These are phyloP conservation scores for Nakazawaea ishiwadae DNA, from an alignment of 805 yeast genomes.

Conservation along the genomic window DNA sequence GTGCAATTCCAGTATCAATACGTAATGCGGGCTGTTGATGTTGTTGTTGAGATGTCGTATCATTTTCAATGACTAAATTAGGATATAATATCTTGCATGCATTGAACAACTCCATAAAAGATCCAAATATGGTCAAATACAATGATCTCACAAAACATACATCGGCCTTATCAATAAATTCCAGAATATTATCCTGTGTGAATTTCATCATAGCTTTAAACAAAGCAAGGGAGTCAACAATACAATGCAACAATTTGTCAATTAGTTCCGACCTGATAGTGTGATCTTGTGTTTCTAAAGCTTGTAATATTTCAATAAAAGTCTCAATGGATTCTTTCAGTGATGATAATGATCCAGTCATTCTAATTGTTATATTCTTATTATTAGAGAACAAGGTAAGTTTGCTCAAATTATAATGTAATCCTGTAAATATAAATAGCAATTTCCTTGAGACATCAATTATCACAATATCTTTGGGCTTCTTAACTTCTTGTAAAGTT, in stretches of 20 bases:
- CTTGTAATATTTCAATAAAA: constrained; percentile 52
- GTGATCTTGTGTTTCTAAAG: constrained; percentile 40
- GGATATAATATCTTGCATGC: constrained; percentile 48
- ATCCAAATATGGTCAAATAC: constrained; percentile 54
- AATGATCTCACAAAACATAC: constrained; percentile 62
- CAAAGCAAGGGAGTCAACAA: constrained; percentile 34
- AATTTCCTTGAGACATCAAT: constrained; percentile 55
- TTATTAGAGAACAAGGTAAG: constrained; percentile 56
- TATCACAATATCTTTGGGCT: constrained; percentile 10
- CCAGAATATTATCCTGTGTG: constrained; percentile 41
- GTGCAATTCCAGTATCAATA: constrained; percentile 12
- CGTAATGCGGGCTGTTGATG: constrained; percentile 14
- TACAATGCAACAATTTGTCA: constrained; percentile 26
- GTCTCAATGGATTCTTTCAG: constrained; percentile 53
- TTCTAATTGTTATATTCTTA: constrained; percentile 47
- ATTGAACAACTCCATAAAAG: constrained; percentile 63
- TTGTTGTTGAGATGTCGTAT: too few species aligned
- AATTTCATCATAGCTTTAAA: constrained; percentile 48
- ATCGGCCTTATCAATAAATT: constrained; percentile 54
- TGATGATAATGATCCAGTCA: constrained; percentile 45
- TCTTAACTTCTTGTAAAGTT: constrained; percentile 47
- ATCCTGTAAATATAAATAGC: constrained; percentile 57
- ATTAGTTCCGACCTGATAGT: constrained; percentile 18
- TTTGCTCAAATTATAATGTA: constrained; percentile 54
- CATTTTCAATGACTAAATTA: constrained; percentile 9